Evolutionary conservation across 371 early-diverging fungal species (phyloP).

Genomic region (Mortierella sp.): DNA sequence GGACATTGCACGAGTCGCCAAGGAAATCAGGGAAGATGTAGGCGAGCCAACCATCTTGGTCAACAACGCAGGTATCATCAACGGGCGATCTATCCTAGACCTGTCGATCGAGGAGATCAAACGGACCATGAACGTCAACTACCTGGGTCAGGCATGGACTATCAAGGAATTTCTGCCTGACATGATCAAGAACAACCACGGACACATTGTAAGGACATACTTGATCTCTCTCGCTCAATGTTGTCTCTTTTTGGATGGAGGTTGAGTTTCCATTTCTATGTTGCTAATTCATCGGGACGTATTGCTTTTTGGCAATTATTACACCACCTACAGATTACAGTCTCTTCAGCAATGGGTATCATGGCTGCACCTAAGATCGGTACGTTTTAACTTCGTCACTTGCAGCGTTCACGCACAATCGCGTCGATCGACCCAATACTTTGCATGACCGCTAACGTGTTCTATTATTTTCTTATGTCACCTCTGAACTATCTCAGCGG

Average conservation of each 20-base stretch:
- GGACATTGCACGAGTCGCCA: conserved; percentile 64
- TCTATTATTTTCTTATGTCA: not conserved
- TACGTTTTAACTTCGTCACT: conserved; percentile 7
- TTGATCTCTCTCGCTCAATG: not conserved
- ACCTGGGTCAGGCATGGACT: conserved; percentile 66
- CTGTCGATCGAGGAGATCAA: conserved; percentile 61
- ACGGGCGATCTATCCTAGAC: conserved; percentile 63
- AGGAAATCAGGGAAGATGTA: conserved; percentile 60
- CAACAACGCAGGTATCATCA: conserved; percentile 75
- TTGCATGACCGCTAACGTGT: not conserved
- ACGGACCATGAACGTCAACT: conserved; percentile 66
- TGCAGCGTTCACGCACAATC: not conserved
- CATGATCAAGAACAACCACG: conserved; percentile 66
- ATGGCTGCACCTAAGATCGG: conserved; percentile 57
- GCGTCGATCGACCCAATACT: not conserved
- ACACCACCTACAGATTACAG: conserved; percentile 46
- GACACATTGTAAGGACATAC: conserved; percentile 65
- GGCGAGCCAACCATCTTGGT: conserved; percentile 71
- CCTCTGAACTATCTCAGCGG: conserved; percentile 50
- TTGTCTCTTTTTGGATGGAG: not conserved
- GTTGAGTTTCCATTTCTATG: not conserved
- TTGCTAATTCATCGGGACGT: not conserved
- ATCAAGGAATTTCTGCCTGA: conserved; percentile 68
- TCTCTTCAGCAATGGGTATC: conserved; percentile 65
- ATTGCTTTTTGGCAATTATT: not conserved